Conservation (phyloP, 129 eudicot species). For the Arctium minus region DNA sequence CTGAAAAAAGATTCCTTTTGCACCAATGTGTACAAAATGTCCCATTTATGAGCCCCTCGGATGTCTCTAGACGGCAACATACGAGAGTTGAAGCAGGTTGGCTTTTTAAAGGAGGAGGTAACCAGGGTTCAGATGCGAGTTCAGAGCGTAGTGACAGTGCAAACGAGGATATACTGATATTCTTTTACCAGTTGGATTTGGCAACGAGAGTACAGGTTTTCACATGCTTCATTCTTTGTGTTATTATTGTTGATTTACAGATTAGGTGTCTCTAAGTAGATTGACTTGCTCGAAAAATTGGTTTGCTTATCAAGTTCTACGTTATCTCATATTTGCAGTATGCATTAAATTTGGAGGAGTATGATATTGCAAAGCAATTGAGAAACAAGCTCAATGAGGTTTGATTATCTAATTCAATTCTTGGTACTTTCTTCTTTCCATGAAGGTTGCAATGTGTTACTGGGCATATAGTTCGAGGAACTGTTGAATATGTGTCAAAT, state of each 20-base stretch:
- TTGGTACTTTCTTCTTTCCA: slow-evolving; percentile 7
- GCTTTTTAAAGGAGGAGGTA: slow-evolving; percentile 77
- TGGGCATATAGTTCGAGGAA: not conserved
- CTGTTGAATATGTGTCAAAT: not conserved
- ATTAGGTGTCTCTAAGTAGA: not conserved
- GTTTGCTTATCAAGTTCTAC: not conserved
- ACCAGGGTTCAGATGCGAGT: slow-evolving; percentile 67
- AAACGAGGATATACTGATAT: slow-evolving; percentile 78
- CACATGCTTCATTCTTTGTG: slow-evolving; percentile 13
- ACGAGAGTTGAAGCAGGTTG: slow-evolving; percentile 79
- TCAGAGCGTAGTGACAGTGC: slow-evolving; percentile 81
- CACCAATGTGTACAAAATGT: slow-evolving; percentile 24
- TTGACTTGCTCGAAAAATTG: not conserved
- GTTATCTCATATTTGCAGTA: slow-evolving; percentile 48
- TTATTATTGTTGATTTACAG: not conserved
- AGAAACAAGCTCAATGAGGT: slow-evolving; percentile 94
- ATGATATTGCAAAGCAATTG: slow-evolving; percentile 81
- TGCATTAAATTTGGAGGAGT: slow-evolving; percentile 90
- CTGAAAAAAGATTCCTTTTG: slow-evolving; percentile 34
- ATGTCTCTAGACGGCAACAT: slow-evolving; percentile 23
- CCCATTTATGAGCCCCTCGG: slow-evolving; percentile 22
- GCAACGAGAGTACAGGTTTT: slow-evolving; percentile 92
- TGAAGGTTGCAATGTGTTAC: not conserved
- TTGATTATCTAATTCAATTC: slow-evolving; percentile 17
- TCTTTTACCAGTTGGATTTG: slow-evolving; percentile 93